Percentiles rank a stretch among this genome's conserved stretches.
Conservation (phyloP, 495 filamentous ascomycete genomes). For the Xylaria curta region DNA sequence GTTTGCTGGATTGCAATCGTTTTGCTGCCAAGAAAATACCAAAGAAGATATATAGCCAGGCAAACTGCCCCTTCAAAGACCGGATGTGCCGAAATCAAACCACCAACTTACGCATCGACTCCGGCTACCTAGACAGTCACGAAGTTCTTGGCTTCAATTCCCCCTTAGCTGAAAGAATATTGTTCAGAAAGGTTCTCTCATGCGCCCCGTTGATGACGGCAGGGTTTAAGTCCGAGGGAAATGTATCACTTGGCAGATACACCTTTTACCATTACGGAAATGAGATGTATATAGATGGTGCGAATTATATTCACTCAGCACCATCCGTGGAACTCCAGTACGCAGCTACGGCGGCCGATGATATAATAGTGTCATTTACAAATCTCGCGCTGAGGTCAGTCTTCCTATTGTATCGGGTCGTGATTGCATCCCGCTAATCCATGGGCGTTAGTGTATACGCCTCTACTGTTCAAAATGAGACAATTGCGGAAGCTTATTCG, state of each 20-base stretch:
- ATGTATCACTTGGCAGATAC: background rate
- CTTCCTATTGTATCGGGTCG: background rate
- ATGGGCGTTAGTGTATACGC: background rate
- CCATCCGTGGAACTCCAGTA: constrained; percentile 1
- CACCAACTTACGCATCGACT: constrained; percentile 9
- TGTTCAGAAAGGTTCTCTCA: constrained; percentile 5
- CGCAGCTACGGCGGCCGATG: background rate
- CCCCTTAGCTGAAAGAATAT: constrained; percentile 9
- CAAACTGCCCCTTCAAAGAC: constrained; percentile 7
- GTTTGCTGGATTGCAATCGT: constrained; percentile 3
- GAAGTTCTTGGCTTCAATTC: constrained; percentile 10
- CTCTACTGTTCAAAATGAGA: background rate
- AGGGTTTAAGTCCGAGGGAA: background rate
- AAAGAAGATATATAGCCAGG: background rate
- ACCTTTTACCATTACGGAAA: constrained; percentile 10
- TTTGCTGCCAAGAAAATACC: background rate
- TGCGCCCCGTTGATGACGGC: constrained; percentile 9
- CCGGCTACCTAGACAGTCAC: constrained; percentile 11
- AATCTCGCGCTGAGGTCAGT: constrained; percentile 9
- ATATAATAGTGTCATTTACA: background rate
- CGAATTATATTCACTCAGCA: background rate
- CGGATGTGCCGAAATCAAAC: background rate
- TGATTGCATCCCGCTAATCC: background rate
- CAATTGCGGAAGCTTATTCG: background rate
- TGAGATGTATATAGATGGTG: background rate